Evolutionary conservation across 2,329 filamentous ascomycete genomes (phyloP), one percentile per base, ranked within the genome.

Genomic region (Penicillium sp.): DNA sequence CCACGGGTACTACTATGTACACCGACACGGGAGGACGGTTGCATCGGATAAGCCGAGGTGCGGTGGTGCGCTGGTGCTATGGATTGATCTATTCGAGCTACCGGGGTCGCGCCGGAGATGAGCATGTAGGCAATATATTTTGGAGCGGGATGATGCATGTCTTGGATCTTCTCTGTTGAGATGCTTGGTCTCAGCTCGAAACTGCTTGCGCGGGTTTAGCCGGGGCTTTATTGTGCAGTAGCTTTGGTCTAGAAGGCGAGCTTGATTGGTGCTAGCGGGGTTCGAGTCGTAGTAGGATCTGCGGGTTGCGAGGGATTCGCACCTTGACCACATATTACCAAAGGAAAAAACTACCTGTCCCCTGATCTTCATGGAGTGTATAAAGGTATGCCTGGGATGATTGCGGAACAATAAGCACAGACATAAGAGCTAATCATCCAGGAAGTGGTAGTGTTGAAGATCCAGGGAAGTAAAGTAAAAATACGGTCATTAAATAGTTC

Each of bases 401-500:
- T 17, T 25, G 29, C 10, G 1, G 17, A 33, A 21, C 33, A 17
- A 36, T 4, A 4, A 56, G 23, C 21, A 31, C 21, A 31, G 13
- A 35, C 13, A 47, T 3, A n/a, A 44, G 21, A 59, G n/a, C 36
- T 36, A 43, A 49, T 15, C 17, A 48, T 13, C 53, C 47, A 36
- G 41, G 6, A 25, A 12, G 29, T 35, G 29, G 39, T 12, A 35
- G 10, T 13, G 29, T 45, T 19, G 48, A 45, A 53, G 35, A 59
- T 45, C 56, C 29, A 53, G 42, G 52, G 45, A 47, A 17, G 53
- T 36, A 23, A 31, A 47, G 31, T 21, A 53, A 56, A 57, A 57
- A 54, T 67, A 67, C 64, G 63, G 44, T 64, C 65, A 66, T 67
- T 61, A 63, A 65, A 64, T 65, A 61, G 64, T 64, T 69, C 21